Percentiles rank a stretch among this genome's conserved stretches.
Evolutionary conservation across 202 grass and related monocot genomes (phyloP).

Genomic region (Hordeum pubiflorum): DNA sequence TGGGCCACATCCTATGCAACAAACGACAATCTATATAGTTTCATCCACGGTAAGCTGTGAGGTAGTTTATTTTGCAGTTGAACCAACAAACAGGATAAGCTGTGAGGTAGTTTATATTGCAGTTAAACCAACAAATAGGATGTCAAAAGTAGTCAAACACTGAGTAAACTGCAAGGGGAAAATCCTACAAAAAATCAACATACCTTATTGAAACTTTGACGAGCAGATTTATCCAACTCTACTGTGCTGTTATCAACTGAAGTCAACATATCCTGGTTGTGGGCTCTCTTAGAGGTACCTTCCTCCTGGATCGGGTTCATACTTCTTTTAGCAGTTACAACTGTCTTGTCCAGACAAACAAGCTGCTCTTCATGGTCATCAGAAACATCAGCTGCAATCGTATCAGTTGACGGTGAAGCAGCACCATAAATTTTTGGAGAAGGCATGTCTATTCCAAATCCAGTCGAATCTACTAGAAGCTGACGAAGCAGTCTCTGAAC

Average conservation of each 20-base stretch:
- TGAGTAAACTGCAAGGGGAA: neutral
- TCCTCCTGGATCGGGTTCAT: slow-evolving; percentile 38
- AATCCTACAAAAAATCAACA: neutral
- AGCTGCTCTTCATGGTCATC: slow-evolving; percentile 27
- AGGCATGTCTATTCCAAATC: slow-evolving; percentile 31
- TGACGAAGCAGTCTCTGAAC: slow-evolving; percentile 85
- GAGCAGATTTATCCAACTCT: slow-evolving; percentile 17
- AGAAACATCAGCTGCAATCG: slow-evolving; percentile 30
- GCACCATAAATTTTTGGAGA: slow-evolving; percentile 21
- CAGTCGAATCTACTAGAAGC: slow-evolving; percentile 53
- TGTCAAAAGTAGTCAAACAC: neutral
- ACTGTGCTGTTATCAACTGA: slow-evolving; percentile 12
- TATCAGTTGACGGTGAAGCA: slow-evolving; percentile 25
- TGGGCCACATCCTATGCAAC: neutral
- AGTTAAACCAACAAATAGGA: slow-evolving; percentile 25
- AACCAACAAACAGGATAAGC: slow-evolving; percentile 18
- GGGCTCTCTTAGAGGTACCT: slow-evolving; percentile 40
- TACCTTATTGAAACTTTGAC: slow-evolving; percentile 26
- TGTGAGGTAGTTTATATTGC: slow-evolving; percentile 15
- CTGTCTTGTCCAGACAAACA: slow-evolving; percentile 29
- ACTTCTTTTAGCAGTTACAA: slow-evolving; percentile 47
- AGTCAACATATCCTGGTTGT: slow-evolving; percentile 31
- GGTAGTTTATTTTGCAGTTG: slow-evolving; percentile 15
- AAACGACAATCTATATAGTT: slow-evolving; percentile 4
- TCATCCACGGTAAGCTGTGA: neutral